A percentile compares a stretch with the other conserved stretches of the same genome.
Evolutionary conservation across 2,329 filamentous ascomycete genomes (phyloP).

Genomic region (Botrytis squamosa): DNA sequence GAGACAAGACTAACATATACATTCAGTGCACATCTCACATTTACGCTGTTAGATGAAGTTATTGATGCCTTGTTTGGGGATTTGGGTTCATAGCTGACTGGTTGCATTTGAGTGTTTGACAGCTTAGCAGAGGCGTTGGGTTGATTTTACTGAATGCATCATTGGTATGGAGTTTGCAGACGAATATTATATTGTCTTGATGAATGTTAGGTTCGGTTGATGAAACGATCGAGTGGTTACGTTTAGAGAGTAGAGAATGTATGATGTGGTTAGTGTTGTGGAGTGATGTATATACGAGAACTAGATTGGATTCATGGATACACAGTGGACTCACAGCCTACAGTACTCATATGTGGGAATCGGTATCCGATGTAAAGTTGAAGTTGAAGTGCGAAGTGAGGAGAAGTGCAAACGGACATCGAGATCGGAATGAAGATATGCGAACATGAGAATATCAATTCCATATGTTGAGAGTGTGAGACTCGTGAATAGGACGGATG

Average conservation of each 20-base stretch:
- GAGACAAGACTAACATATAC: background rate
- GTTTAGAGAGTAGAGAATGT: background rate
- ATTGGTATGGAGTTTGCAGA: slow-evolving; percentile 4
- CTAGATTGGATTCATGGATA: background rate
- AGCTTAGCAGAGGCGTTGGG: background rate
- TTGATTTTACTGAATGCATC: background rate
- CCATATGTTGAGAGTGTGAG: background rate
- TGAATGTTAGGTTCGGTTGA: background rate
- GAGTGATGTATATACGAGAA: background rate
- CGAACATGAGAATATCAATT: background rate
- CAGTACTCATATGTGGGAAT: background rate
- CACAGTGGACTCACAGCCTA: background rate
- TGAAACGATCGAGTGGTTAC: background rate
- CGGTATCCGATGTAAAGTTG: background rate
- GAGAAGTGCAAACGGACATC: background rate
- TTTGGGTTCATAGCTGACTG: slow-evolving; percentile 30
- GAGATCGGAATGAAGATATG: background rate
- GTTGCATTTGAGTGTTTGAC: slow-evolving; percentile 29
- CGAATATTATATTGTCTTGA: background rate
- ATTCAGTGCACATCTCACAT: slow-evolving; percentile 40
- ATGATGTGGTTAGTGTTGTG: background rate
- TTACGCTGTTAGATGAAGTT: slow-evolving; percentile 41
- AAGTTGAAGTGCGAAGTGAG: background rate
- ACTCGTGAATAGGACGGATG: background rate
- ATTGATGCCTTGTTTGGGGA: slow-evolving; percentile 40